Conservation (phyloP, 768 basidiomycete genomes). For the Tricholoma saponaceum region DNA sequence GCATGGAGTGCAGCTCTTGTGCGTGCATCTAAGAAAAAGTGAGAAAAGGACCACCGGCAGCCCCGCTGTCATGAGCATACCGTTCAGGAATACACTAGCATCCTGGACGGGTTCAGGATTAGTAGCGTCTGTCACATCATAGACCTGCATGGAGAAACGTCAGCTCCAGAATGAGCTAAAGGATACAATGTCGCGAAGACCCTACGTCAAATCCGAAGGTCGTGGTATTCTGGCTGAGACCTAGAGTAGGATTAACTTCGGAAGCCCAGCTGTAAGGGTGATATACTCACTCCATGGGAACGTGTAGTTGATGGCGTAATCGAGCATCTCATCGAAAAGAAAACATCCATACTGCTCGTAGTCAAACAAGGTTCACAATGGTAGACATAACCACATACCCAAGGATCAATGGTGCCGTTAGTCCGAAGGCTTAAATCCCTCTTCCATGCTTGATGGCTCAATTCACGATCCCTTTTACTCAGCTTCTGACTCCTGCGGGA, state of each 20-base stretch:
- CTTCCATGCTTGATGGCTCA: slow-evolving; percentile 34
- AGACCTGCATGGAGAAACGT: slow-evolving; percentile 28
- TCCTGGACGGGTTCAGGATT: slow-evolving; percentile 48
- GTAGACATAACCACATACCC: slow-evolving; percentile 29
- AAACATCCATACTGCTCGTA: slow-evolving; percentile 55
- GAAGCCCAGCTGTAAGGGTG: background rate
- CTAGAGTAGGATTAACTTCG: slow-evolving; percentile 8
- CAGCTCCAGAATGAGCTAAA: background rate
- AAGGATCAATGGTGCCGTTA: slow-evolving; percentile 54
- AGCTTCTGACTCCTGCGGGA: slow-evolving; percentile 17
- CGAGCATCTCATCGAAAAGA: slow-evolving; percentile 59
- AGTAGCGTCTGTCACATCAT: slow-evolving; percentile 54
- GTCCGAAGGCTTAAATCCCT: slow-evolving; percentile 43
- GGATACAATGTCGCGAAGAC: background rate
- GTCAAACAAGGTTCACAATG: background rate
- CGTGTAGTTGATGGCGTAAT: slow-evolving; percentile 71
- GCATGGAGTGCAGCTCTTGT: slow-evolving; percentile 65
- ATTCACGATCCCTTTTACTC: slow-evolving; percentile 19
- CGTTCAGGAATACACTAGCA: slow-evolving; percentile 57
- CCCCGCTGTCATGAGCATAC: slow-evolving; percentile 29
- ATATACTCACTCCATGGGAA: slow-evolving; percentile 47
- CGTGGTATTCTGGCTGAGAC: slow-evolving; percentile 22
- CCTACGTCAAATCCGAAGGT: slow-evolving; percentile 37
- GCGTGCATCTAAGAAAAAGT: slow-evolving; percentile 36
- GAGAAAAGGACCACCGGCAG: background rate